Base-by-base conservation (phyloP, 257 asterid species). In the Primulina tabacum region DNA sequence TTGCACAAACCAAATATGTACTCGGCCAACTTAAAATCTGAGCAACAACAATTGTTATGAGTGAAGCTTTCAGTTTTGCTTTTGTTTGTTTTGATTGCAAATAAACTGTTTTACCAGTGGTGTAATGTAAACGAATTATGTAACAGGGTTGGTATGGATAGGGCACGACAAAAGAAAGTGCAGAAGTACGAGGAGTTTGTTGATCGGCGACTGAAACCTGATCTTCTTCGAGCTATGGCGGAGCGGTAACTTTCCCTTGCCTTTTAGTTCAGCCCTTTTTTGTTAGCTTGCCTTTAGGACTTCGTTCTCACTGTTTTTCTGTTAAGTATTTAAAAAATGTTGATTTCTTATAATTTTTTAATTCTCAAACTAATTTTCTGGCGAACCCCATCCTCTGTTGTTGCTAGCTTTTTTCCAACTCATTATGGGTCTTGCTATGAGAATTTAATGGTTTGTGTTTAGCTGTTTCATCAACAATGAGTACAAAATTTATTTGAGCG, bases 161-260 rank as follows among this genome's bases (percentile, higher is more conserved):
- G 63, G 3, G 64, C 58, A 17, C 79, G 68, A 30, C 86, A 80
- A 73, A 93, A 86, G 67, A 89, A 90, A 79, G 79, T 92, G 18
- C 79, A 33, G 7, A 81, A 79, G 79, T 82, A 75, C 57, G 98
- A 92, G 82, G 98, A 92, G 69, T 87, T 90, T 75, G 82, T 92
- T 11, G 96, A 92, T 73, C 73, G 71, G 34, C 93, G 97, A 57
- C 66, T 92, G 82, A 92, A 92, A 84, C 98, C 97, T 60, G 95
- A 87, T 85, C 95, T 92, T 33, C 87, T 88, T 28, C 88, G 61
- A 30, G 96, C 97, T 73, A 83, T 87, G 67, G 92, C 86, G 80
- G 82, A 92, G 76, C 79, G 98, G 98, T 89, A 67, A 2, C 38
- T 29, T 30, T 1, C 29, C 24, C 6, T 50, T 32, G 33, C 65